Conservation (phyloP, 1,139 yeast genomes). For the Chernovozyma sophiae-reginae region DNA sequence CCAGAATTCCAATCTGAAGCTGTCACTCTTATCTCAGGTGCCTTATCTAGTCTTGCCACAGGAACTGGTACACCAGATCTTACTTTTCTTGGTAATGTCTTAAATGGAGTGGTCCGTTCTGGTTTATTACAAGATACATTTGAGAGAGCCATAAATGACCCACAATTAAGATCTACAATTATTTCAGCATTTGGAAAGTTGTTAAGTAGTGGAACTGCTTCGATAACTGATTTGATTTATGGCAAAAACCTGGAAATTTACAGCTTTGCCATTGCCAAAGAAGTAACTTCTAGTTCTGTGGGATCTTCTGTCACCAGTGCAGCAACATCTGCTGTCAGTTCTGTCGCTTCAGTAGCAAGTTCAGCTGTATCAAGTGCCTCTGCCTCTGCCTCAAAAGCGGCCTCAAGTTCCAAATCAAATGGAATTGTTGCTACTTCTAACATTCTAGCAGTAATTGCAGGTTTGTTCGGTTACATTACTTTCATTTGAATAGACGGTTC, state of each 20-base stretch:
- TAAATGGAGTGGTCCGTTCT: conserved; percentile 20
- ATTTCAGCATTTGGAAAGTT: conserved; percentile 18
- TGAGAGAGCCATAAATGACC: conserved; percentile 23
- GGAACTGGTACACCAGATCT: conserved; percentile 13
- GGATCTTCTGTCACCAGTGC: conserved; percentile 3
- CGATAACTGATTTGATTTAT: conserved; percentile 14
- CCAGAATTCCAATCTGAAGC: conserved; percentile 25
- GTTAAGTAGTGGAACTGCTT: conserved; percentile 13
- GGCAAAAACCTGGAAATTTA: conserved; percentile 10
- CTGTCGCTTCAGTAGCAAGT: conserved; percentile 6
- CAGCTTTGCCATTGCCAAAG: no score
- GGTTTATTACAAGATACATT: conserved; percentile 25
- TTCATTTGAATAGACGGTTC: no score
- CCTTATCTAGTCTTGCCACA: conserved; percentile 21
- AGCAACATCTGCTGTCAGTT: conserved; percentile 4
- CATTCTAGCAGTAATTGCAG: conserved; percentile 4
- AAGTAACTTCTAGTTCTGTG: conserved; percentile 1
- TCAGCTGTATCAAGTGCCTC: conserved; percentile 6
- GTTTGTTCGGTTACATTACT: conserved; percentile 5
- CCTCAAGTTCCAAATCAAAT: conserved; percentile 4
- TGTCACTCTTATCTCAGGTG: conserved; percentile 22
- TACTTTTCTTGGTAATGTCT: conserved; percentile 20
- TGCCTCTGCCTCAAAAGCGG: conserved; percentile 9
- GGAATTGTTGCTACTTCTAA: conserved; percentile 3
- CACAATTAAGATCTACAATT: conserved; percentile 22